Conservation (phyloP, 192 early-diverging fungal species). For the Coemansia sp. region DNA sequence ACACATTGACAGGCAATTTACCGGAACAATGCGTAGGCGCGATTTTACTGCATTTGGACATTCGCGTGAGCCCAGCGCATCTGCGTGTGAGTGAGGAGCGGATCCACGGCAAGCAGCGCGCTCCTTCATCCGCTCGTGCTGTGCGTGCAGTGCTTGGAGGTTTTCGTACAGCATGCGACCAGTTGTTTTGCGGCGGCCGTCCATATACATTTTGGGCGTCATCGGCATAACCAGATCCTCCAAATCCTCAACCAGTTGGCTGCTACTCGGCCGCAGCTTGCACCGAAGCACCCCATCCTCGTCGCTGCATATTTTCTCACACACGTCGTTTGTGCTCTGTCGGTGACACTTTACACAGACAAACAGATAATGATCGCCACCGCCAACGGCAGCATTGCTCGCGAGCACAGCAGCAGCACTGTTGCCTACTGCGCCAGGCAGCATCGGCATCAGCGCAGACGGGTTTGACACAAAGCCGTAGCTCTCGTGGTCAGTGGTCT, state of each 20-base stretch:
- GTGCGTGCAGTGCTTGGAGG: slow-evolving; percentile 45
- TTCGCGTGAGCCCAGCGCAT: slow-evolving; percentile 17
- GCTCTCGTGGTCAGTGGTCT: slow-evolving; percentile 41
- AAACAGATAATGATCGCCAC: slow-evolving; percentile 50
- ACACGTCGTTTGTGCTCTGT: slow-evolving; percentile 46
- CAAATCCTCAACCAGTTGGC: slow-evolving; percentile 37
- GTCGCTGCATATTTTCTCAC: slow-evolving; percentile 56
- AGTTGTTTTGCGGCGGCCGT: slow-evolving; percentile 52
- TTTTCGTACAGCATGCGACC: slow-evolving; percentile 54
- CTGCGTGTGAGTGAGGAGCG: slow-evolving; percentile 25
- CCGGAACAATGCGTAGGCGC: slow-evolving; percentile 46
- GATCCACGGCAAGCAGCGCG: slow-evolving; percentile 46
- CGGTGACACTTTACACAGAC: slow-evolving; percentile 55
- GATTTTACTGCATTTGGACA: slow-evolving; percentile 31
- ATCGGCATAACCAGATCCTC: slow-evolving; percentile 49
- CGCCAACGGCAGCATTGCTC: background rate
- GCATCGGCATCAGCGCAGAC: slow-evolving; percentile 21
- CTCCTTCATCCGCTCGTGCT: slow-evolving; percentile 49
- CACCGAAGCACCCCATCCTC: slow-evolving; percentile 50
- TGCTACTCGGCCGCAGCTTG: slow-evolving; percentile 47
- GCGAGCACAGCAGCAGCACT: background rate
- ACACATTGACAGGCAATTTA: slow-evolving; percentile 55
- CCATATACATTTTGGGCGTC: slow-evolving; percentile 50
- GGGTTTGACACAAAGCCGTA: slow-evolving; percentile 53
- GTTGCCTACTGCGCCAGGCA: background rate